phyloP scores from a whole-genome alignment of 495 filamentous ascomycete genomes.

The Penicillium lividum region DNA sequence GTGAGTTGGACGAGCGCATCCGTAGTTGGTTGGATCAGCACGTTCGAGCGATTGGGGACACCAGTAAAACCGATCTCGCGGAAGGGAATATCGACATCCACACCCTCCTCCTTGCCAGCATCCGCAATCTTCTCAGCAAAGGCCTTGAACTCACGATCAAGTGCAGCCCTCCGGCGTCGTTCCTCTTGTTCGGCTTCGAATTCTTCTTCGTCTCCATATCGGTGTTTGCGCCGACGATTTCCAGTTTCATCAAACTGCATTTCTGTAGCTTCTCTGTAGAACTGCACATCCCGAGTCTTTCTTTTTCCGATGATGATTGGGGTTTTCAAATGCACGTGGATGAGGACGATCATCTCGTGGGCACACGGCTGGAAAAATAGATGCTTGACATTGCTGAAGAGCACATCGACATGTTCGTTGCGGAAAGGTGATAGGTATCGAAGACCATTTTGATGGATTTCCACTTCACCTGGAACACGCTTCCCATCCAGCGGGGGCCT shows the following conservation, averaged over 20 bases:
- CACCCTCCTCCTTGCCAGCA: conserved; percentile 77
- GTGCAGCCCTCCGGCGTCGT: conserved; percentile 79
- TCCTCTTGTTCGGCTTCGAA: conserved; percentile 99
- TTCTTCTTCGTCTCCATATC: conserved; percentile 98
- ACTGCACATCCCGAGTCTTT: conserved; percentile 98
- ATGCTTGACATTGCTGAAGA: conserved; percentile 98
- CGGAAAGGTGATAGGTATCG: conserved; percentile 89
- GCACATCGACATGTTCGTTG: conserved; percentile 83
- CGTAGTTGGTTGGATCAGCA: conserved; percentile 92
- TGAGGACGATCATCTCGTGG: conserved; percentile 95
- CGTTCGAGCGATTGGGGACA: conserved; percentile 92
- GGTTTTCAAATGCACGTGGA: conserved; percentile 96
- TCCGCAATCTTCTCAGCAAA: conserved; percentile 98
- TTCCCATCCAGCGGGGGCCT: conserved; percentile 94
- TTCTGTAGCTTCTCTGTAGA: conserved; percentile 96
- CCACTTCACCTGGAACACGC: conserved; percentile 89
- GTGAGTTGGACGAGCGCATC: conserved; percentile 98
- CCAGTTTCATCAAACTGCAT: conserved; percentile 99
- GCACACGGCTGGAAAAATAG: conserved; percentile 98
- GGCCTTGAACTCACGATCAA: conserved; percentile 92
- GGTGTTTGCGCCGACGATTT: conserved; percentile 94
- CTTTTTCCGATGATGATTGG: conserved; percentile 98
- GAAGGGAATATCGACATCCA: conserved; percentile 94
- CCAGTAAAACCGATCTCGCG: conserved; percentile 95
- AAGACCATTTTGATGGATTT: conserved; percentile 98